Percentiles rank a stretch among this genome's conserved stretches.
phyloP scores from a whole-genome alignment of 1,284 basidiomycete genomes.

The Moniliophthora roreri region DNA sequence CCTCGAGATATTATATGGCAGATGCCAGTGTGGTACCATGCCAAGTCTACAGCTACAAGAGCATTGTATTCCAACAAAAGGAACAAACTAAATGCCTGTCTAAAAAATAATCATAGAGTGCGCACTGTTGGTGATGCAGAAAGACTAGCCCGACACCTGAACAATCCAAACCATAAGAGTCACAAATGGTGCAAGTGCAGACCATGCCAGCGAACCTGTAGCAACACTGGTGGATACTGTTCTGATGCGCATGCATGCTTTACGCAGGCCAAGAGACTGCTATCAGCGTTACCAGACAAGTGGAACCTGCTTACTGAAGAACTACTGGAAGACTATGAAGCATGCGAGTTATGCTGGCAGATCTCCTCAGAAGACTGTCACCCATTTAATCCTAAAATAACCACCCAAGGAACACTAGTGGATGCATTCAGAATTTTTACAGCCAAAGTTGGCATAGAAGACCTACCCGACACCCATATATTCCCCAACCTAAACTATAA shows the following conservation, averaged over 20 bases:
- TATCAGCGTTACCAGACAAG: too few relatives aligned
- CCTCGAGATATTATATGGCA: neutral
- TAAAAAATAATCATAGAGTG: neutral
- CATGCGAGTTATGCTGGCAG: neutral
- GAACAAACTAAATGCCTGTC: neutral
- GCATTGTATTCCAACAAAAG: neutral
- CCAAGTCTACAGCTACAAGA: neutral
- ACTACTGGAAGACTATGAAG: constrained; percentile 15
- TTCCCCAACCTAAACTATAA: neutral
- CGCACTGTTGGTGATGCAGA: neutral
- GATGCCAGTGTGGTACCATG: neutral
- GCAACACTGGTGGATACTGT: too few relatives aligned
- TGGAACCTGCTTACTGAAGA: constrained; percentile 5
- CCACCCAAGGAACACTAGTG: constrained; percentile 1
- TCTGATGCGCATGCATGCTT: too few relatives aligned
- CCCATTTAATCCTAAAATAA: constrained; percentile 12
- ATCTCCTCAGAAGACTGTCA: constrained; percentile 1
- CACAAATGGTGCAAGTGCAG: too few relatives aligned
- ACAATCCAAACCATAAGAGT: too few relatives aligned
- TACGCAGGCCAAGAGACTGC: too few relatives aligned
- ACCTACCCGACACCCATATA: neutral
- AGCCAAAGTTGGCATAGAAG: constrained; percentile 1
- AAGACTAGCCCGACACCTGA: too few relatives aligned
- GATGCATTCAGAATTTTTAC: constrained; percentile 20
- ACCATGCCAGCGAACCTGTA: too few relatives aligned